Evolutionary conservation across 352 stramenopile genomes (phyloP).

Genomic region (Pythium dissotocum): DNA sequence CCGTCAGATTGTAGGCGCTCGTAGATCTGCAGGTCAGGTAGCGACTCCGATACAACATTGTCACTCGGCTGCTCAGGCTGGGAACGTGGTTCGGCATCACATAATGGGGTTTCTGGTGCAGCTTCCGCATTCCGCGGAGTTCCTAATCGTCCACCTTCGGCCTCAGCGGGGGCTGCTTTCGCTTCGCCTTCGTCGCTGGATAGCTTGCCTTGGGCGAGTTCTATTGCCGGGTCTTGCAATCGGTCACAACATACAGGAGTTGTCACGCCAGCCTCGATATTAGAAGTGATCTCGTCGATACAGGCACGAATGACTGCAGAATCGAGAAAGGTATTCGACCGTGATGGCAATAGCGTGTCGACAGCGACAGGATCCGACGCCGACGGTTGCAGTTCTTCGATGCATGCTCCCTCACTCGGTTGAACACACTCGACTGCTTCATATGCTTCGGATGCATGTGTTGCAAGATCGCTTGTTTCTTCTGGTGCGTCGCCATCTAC

Average conservation of each 20-base stretch:
- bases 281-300: neutral
- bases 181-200: too few species aligned
- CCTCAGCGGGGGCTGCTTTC: too few species aligned
- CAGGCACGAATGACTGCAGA: neutral
- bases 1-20: neutral
- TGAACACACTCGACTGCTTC: neutral
- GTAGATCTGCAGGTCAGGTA: neutral
- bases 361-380: neutral
- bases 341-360: too few species aligned
- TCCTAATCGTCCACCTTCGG: neutral
- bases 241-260: neutral
- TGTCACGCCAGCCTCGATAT: neutral
- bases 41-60: neutral
- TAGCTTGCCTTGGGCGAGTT: too few species aligned
- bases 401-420: neutral
- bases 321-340: neutral
- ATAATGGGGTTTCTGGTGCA: neutral
- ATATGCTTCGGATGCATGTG: neutral
- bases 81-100: neutral
- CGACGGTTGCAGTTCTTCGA: neutral
- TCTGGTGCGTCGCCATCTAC: neutral
- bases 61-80: neutral
- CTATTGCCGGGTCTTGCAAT: too few species aligned
- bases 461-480: neutral
- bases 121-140: neutral